Evolutionary conservation across 345 rosid genomes (phyloP).

Genomic region (Bretschneidera sinensis): DNA sequence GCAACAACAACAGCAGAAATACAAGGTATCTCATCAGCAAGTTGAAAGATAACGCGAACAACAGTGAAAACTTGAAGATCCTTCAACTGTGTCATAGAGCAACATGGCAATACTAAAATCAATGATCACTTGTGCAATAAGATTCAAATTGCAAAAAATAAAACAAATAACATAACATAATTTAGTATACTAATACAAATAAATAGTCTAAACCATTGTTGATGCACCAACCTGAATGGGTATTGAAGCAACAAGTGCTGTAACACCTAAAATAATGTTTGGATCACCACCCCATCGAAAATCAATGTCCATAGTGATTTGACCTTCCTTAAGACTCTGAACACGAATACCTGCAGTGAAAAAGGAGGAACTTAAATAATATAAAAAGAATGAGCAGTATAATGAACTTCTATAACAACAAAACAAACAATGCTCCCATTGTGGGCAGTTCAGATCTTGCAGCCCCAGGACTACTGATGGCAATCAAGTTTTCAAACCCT

Average conservation of each 20-base stretch:
- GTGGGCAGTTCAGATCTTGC: background rate
- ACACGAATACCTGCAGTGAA: slow-evolving; percentile 81
- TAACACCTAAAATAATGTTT: slow-evolving; percentile 83
- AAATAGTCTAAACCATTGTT: background rate
- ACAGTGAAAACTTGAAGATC: slow-evolving; percentile 96
- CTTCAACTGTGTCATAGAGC: slow-evolving; percentile 64
- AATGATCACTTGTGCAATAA: slow-evolving; percentile 4
- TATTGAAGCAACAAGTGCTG: slow-evolving; percentile 94
- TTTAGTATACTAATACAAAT: background rate
- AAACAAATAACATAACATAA: too few relatives aligned
- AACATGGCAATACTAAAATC: slow-evolving; percentile 11
- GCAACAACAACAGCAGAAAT: slow-evolving; percentile 98
- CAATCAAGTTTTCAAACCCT: too few relatives aligned
- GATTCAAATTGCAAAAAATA: background rate
- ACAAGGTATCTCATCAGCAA: slow-evolving; percentile 95
- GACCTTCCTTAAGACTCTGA: slow-evolving; percentile 96
- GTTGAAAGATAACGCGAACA: slow-evolving; percentile 94
- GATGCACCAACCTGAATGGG: slow-evolving; percentile 82
- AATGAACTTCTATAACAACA: background rate
- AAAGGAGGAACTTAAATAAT: background rate
- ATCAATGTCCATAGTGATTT: slow-evolving; percentile 93
- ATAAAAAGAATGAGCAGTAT: background rate
- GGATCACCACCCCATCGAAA: slow-evolving; percentile 99
- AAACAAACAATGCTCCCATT: background rate
- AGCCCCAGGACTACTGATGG: too few relatives aligned